These are phyloP conservation scores for Ilyonectria mors-panacis DNA, from an alignment of 2,329 filamentous ascomycete genomes.

Conservation along the genomic window DNA sequence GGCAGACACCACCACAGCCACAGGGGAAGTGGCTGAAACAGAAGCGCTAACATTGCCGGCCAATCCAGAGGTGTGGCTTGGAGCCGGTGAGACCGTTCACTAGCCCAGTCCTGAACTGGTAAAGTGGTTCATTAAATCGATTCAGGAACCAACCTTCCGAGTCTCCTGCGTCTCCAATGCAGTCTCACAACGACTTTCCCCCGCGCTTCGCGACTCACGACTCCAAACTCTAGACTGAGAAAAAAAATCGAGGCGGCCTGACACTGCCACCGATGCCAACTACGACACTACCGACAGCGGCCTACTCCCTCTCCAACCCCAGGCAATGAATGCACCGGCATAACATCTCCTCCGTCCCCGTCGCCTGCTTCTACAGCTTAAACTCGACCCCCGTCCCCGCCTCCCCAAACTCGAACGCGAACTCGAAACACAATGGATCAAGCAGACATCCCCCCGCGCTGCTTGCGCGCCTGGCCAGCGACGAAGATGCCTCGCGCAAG, in stretches of 20 bases:
- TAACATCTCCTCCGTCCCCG: conserved; percentile 7
- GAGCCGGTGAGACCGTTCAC: conserved; percentile 15
- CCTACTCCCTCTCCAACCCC: not conserved
- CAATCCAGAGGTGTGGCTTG: conserved; percentile 15
- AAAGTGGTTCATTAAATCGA: conserved; percentile 27
- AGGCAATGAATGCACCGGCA: conserved; percentile 14
- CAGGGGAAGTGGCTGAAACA: conserved; percentile 19
- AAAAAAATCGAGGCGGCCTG: conserved; percentile 11
- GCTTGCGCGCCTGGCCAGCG: conserved; percentile 74
- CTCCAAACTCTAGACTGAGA: not conserved
- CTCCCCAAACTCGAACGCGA: conserved; percentile 47
- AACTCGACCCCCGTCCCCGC: not conserved
- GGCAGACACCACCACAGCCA: conserved; percentile 23
- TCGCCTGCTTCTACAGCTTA: not conserved
- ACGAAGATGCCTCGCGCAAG: conserved; percentile 93
- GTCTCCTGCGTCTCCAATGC: conserved; percentile 2
- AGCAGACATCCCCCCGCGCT: conserved; percentile 76
- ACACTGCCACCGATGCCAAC: not conserved
- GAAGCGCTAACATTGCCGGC: conserved; percentile 6
- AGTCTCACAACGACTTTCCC: conserved; percentile 13
- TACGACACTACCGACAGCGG: not conserved
- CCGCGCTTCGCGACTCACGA: conserved; percentile 7
- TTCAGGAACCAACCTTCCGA: conserved; percentile 19
- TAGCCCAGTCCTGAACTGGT: conserved; percentile 16
- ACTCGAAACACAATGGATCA: conserved; percentile 66